Conservation (phyloP, 169 alveolate species). For the Amoebophrya sp. region DNA sequence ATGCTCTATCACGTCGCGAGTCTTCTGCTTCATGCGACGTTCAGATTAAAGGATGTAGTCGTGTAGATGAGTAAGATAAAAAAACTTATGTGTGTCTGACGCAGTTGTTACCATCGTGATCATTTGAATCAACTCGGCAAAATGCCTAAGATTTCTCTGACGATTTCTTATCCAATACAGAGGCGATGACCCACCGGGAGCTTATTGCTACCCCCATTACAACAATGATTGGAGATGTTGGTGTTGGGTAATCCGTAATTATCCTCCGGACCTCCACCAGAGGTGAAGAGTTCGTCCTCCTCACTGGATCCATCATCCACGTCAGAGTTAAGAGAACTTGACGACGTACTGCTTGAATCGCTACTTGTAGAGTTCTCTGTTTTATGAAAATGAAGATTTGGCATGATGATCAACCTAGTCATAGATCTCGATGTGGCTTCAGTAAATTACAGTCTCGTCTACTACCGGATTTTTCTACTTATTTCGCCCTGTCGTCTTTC, state of each 20-base stretch:
- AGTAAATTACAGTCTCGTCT: neutral
- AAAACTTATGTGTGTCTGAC: neutral
- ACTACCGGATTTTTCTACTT: too few relatives aligned
- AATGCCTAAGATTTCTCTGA: neutral
- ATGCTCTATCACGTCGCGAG: neutral
- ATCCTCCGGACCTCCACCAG: too few relatives aligned
- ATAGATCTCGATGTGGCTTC: neutral
- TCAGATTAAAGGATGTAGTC: neutral
- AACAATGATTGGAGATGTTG: too few relatives aligned
- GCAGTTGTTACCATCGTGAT: neutral
- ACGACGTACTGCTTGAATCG: too few relatives aligned
- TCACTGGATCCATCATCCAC: too few relatives aligned
- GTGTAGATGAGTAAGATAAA: neutral
- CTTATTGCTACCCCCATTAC: neutral
- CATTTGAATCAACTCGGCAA: neutral
- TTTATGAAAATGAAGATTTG: too few relatives aligned
- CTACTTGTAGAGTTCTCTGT: too few relatives aligned
- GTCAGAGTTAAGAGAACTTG: too few relatives aligned
- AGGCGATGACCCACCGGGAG: neutral
- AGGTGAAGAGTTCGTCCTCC: too few relatives aligned
- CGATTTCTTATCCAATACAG: neutral
- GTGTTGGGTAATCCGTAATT: too few relatives aligned
- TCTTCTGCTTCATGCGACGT: neutral
- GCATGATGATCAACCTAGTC: neutral
- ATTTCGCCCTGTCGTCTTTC: neutral